A percentile compares a stretch with the other conserved stretches of the same genome.
These are phyloP conservation scores for Tetrapisispora pingtungensis DNA, from an alignment of 805 yeast genomes.

Conservation along the genomic window DNA sequence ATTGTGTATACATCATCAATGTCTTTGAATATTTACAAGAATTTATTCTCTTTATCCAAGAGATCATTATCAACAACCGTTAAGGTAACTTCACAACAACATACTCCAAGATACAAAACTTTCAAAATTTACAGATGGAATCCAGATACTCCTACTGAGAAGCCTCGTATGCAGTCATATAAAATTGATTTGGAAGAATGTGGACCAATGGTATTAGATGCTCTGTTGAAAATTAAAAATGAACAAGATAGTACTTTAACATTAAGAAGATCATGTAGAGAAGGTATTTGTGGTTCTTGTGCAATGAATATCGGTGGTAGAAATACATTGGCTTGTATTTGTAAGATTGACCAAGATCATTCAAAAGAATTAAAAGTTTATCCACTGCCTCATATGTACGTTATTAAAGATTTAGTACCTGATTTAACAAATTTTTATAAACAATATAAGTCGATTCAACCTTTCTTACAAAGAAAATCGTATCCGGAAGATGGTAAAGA, in stretches of 20 bases:
- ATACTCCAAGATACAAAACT: conserved; percentile 54
- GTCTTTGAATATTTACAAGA: not conserved
- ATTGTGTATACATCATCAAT: not conserved
- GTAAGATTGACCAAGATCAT: conserved; percentile 79
- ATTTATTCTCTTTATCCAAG: not conserved
- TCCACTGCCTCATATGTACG: conserved; percentile 97
- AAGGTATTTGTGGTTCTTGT: conserved; percentile 98
- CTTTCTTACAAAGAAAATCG: conserved; percentile 73
- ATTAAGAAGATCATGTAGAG: conserved; percentile 97
- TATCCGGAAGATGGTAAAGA: conserved; percentile 87
- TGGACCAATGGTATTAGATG: conserved; percentile 98
- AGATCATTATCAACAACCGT: not conserved
- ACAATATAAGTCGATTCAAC: conserved; percentile 97
- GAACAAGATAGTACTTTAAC: conserved; percentile 95
- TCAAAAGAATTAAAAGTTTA: conserved; percentile 75
- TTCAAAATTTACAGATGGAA: conserved; percentile 97
- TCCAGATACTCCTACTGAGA: conserved; percentile 89
- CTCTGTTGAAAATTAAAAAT: conserved; percentile 85
- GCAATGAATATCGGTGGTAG: conserved; percentile 99
- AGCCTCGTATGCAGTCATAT: conserved; percentile 79
- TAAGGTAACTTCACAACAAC: not conserved
- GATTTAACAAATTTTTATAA: conserved; percentile 96
- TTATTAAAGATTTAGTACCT: conserved; percentile 94
- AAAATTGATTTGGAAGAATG: conserved; percentile 79
- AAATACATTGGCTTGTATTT: conserved; percentile 93